These are phyloP conservation scores for Kuraishia floccosa DNA, from an alignment of 805 yeast species.

Conservation along the genomic window DNA sequence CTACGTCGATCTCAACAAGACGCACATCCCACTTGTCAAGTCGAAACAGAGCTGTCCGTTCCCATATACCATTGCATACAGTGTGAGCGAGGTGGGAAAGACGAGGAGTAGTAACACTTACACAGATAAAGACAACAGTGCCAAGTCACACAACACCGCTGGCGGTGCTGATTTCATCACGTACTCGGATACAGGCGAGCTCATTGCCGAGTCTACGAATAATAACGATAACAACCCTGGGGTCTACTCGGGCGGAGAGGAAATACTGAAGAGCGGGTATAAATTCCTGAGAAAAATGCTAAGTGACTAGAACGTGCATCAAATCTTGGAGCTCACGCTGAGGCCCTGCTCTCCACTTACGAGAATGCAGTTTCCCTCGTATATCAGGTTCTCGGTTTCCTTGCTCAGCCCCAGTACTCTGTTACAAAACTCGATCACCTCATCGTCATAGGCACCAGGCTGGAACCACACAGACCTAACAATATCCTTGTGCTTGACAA, in stretches of 20 bases:
- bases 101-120: too few species aligned
- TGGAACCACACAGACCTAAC: slow-evolving; percentile 70
- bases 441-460: slow-evolving; percentile 62
- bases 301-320: slow-evolving; percentile 6
- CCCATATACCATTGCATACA: slow-evolving; percentile 30
- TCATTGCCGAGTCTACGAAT: slow-evolving; percentile 7
- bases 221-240: slow-evolving; percentile 5
- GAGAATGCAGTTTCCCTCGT: slow-evolving; percentile 57
- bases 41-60: slow-evolving; percentile 59
- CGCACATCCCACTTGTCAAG: slow-evolving; percentile 66
- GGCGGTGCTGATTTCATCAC: slow-evolving; percentile 12
- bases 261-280: slow-evolving; percentile 19
- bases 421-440: slow-evolving; percentile 26
- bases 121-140: slow-evolving; percentile 7
- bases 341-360: slow-evolving; percentile 50
- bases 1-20: slow-evolving; percentile 42
- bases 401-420: slow-evolving; percentile 16
- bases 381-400: slow-evolving; percentile 18
- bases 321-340: slow-evolving; percentile 2
- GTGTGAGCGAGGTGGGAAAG: too few species aligned
- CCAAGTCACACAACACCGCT: background rate
- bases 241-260: slow-evolving; percentile 14
- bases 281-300: slow-evolving; percentile 30
- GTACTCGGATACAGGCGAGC: slow-evolving; percentile 14
- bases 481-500: slow-evolving; percentile 11